Conservation (phyloP, 345 rosid genomes). For the Boechera divaricarpa region DNA sequence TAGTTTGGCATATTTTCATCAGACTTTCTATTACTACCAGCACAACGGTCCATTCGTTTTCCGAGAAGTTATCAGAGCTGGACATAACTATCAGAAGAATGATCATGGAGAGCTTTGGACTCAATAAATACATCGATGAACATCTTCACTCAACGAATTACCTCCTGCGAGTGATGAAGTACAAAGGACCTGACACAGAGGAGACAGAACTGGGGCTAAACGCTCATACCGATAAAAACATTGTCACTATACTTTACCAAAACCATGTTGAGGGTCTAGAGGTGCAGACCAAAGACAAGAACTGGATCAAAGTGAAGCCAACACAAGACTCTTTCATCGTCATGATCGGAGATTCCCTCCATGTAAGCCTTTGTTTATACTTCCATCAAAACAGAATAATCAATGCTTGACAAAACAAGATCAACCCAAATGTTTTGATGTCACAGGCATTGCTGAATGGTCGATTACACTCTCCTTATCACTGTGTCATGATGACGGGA, state of each 20-base stretch:
- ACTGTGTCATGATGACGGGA: conserved; percentile 78
- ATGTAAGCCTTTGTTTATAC: conserved; percentile 42
- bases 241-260: conserved; percentile 64
- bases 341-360: conserved; percentile 64
- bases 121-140: conserved; percentile 58
- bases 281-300: conserved; percentile 54
- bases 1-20: background rate
- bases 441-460: conserved; percentile 75
- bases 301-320: conserved; percentile 62
- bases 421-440: background rate
- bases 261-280: conserved; percentile 67
- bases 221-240: conserved; percentile 63
- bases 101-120: conserved; percentile 62
- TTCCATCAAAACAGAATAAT: background rate
- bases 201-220: conserved; percentile 56
- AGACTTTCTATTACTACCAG: conserved; percentile 40
- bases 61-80: conserved; percentile 50
- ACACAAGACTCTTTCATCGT: conserved; percentile 57
- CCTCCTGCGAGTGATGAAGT: conserved; percentile 63
- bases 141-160: conserved; percentile 62
- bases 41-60: conserved; percentile 44
- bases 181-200: conserved; percentile 57
- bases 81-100: conserved; percentile 55
- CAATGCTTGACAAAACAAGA: conserved; percentile 15
- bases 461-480: conserved; percentile 59